These are phyloP conservation scores for Rhizopus stolonifer DNA, from an alignment of 371 early-diverging fungal species.

Conservation along the genomic window DNA sequence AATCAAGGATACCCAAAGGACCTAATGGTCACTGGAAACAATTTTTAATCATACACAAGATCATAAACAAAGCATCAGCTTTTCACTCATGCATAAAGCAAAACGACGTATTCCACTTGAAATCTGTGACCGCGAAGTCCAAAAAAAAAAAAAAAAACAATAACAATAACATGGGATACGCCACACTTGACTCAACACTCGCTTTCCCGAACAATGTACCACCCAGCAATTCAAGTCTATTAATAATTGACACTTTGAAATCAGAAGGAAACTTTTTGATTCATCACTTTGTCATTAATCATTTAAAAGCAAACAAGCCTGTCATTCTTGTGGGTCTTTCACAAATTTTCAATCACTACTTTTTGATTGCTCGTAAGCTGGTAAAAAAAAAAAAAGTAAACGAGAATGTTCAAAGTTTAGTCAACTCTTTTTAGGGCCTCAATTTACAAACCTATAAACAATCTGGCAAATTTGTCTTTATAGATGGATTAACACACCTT, in stretches of 20 bases:
- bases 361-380: conserved; percentile 66
- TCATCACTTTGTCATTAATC: conserved; percentile 70
- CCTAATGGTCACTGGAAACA: too few species aligned
- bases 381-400: conserved; percentile 32
- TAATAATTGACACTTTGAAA: conserved; percentile 65
- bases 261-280: conserved; percentile 69
- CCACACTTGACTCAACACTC: conserved; percentile 48
- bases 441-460: conserved; percentile 57
- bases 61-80: too few species aligned
- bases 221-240: conserved; percentile 50
- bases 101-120: too few species aligned
- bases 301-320: conserved; percentile 55
- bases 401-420: not conserved
- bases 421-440: conserved; percentile 57
- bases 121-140: too few species aligned
- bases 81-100: too few species aligned
- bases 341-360: conserved; percentile 68
- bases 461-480: conserved; percentile 53
- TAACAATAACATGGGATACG: conserved; percentile 50
- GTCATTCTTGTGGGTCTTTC: conserved; percentile 67
- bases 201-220: conserved; percentile 49
- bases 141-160: too few species aligned
- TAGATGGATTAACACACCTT: conserved; percentile 67
- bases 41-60: too few species aligned
- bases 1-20: too few species aligned